Percentiles rank a stretch among this genome's conserved stretches.
These are phyloP conservation scores for Scolecobasidium constrictum DNA, from an alignment of 2,329 filamentous ascomycete genomes.

Conservation along the genomic window DNA sequence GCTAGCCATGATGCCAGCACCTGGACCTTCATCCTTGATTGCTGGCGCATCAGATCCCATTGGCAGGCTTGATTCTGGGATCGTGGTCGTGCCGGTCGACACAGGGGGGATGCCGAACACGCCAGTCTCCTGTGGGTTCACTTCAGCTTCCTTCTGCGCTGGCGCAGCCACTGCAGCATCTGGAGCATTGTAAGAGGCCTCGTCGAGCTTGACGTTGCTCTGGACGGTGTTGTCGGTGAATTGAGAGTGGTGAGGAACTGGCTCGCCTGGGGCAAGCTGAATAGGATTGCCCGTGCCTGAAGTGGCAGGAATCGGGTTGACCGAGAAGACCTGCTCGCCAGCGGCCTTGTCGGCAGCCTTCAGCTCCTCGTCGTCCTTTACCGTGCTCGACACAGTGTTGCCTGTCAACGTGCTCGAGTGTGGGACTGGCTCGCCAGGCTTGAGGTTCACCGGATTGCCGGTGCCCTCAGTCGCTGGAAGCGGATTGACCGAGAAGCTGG, in stretches of 20 bases:
- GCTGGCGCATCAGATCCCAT: constrained; percentile 37
- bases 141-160: constrained; percentile 20
- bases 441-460: constrained; percentile 71
- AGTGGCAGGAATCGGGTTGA: constrained; percentile 49
- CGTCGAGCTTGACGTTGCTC: constrained; percentile 54
- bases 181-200: constrained; percentile 77
- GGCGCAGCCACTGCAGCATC: constrained; percentile 43
- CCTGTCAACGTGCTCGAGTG: constrained; percentile 50
- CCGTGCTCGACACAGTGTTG: constrained; percentile 59
- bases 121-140: constrained; percentile 13
- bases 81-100: constrained; percentile 46
- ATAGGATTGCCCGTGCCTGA: constrained; percentile 64
- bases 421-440: constrained; percentile 73
- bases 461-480: constrained; percentile 46
- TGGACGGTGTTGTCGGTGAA: constrained; percentile 62
- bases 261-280: constrained; percentile 66
- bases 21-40: constrained; percentile 25
- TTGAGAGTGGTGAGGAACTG: constrained; percentile 56
- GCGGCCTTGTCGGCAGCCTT: constrained; percentile 15
- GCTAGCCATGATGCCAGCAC: constrained; percentile 25
- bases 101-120: constrained; percentile 38
- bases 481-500: constrained; percentile 43
- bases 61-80: constrained; percentile 74
- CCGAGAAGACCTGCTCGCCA: constrained; percentile 37
- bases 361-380: constrained; percentile 15